Base-by-base conservation (phyloP, 768 basidiomycete species). In the Chiua virens region DNA sequence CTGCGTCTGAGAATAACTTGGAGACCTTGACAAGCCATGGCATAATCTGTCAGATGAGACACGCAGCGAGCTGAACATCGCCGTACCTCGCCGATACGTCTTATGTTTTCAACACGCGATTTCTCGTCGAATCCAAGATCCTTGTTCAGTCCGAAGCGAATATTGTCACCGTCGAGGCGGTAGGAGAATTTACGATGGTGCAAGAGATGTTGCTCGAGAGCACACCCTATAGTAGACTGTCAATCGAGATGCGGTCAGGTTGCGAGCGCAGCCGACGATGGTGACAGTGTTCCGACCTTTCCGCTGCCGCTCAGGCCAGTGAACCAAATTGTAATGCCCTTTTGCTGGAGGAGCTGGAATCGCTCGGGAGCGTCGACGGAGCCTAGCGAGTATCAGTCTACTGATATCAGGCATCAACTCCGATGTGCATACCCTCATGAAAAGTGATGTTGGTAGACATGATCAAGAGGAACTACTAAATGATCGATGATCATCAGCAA, bases 161-260 rank as follows among this genome's bases (percentile, higher is more conserved):
- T 77, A 66, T 94, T 95, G 73, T 98, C 97, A 3, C 97, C 97
- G 62, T 99, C 97, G 32, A 99, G 79, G 22, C 96, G 85, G 71
- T 98, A 98, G 38, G 86, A 75, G 62, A 90, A 94, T 62, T 88
- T 90, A 54, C 81, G 81, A 45, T 87, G 75, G 71, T 94, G 91
- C 47, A 99, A 77, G 8, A 99, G 80, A 68, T 95, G 91, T 67
- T 97, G 94, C 70, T 99, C 97, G 52, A 99, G 79, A 20, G 97
- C 97, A 61, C 92, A 96, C 6, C 92, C 97, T 59, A 99, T 91
- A 23, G 96, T 98, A 7, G 94, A 98, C 93, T 98, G 66, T 30
- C 11, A 5, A 30, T 30, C 13, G 27, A 27, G 6, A 8, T 8
- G 6, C 27, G 9, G 30, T 30, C 11, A 30, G 30, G 30, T 30